These are phyloP conservation scores for Lophiostoma macrostomum DNA, from an alignment of 495 filamentous ascomycete species.

Conservation along the genomic window DNA sequence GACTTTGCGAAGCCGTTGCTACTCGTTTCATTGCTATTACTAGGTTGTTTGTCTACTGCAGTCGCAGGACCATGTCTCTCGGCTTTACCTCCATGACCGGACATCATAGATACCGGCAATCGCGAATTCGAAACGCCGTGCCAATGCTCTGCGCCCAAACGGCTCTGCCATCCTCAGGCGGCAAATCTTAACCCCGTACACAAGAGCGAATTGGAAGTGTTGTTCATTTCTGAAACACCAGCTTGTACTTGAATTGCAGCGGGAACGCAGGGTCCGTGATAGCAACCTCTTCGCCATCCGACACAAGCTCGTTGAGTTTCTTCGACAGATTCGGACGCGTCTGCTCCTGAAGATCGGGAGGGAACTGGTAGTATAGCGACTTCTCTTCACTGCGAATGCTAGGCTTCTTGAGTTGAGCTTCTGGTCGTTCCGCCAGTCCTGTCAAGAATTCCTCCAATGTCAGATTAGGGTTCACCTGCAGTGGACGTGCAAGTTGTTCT, in stretches of 20 bases:
- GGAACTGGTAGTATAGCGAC: constrained; percentile 86
- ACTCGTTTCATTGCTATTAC: too few relatives aligned
- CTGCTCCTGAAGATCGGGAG: constrained; percentile 73
- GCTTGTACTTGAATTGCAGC: constrained; percentile 48
- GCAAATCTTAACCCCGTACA: not conserved
- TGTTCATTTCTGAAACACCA: constrained; percentile 57
- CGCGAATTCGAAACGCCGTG: too few relatives aligned
- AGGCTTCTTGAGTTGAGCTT: constrained; percentile 74
- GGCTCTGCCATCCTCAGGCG: too few relatives aligned
- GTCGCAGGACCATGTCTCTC: not conserved
- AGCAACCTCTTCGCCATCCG: constrained; percentile 68
- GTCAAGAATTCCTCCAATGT: constrained; percentile 87
- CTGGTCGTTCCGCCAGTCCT: constrained; percentile 73
- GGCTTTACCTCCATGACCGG: not conserved
- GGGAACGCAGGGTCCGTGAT: constrained; percentile 81
- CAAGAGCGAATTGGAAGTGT: not conserved
- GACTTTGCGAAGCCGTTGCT: not conserved
- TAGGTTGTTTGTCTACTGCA: too few relatives aligned
- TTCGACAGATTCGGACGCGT: constrained; percentile 77
- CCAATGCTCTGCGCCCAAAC: too few relatives aligned
- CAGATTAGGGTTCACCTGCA: constrained; percentile 64
- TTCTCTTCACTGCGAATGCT: constrained; percentile 75
- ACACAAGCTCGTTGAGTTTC: constrained; percentile 64
- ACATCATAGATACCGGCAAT: too few relatives aligned
- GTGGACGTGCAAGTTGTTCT: constrained; percentile 57